A percentile compares a stretch with the other conserved stretches of the same genome.
phyloP scores from a whole-genome alignment of 2,329 filamentous ascomycete genomes.

The Cordyceps cateniannulata region DNA sequence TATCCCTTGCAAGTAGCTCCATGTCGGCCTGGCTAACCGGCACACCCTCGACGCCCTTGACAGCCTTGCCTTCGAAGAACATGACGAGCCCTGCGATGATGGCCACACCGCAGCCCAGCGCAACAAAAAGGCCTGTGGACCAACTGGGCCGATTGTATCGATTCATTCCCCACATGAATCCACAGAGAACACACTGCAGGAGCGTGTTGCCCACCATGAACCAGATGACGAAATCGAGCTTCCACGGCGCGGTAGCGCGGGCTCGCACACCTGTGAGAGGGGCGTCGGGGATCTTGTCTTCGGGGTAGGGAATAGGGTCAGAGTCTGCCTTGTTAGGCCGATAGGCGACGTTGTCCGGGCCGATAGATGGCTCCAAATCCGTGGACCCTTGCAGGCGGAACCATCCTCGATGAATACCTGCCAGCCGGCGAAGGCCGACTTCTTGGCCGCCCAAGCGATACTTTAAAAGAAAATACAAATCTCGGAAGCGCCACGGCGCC shows the following conservation, averaged over 20 bases:
- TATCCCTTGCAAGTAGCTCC: conserved; percentile 43
- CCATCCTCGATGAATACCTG: conserved; percentile 70
- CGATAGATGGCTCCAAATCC: conserved; percentile 45
- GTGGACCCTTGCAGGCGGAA: conserved; percentile 65
- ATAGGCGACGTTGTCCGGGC: conserved; percentile 44
- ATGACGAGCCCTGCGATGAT: conserved; percentile 63
- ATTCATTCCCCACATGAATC: conserved; percentile 79
- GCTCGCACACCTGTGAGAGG: conserved; percentile 68
- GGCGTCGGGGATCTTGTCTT: conserved; percentile 53
- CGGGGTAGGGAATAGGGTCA: conserved; percentile 52
- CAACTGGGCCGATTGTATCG: conserved; percentile 68
- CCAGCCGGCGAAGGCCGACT: conserved; percentile 58
- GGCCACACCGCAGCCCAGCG: conserved; percentile 63
- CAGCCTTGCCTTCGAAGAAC: conserved; percentile 63
- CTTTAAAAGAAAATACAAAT: conserved; percentile 65
- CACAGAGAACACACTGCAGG: conserved; percentile 65
- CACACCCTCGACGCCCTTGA: conserved; percentile 68
- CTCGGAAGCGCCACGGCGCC: conserved; percentile 73
- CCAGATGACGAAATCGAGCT: conserved; percentile 74
- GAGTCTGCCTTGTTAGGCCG: conserved; percentile 32
- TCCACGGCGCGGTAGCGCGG: conserved; percentile 62
- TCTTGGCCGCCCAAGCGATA: conserved; percentile 51
- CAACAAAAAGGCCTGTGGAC: conserved; percentile 75
- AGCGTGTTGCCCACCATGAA: conserved; percentile 73
- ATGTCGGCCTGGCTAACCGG: conserved; percentile 51